Evolutionary conservation across 768 basidiomycete species (phyloP), one percentile per base, ranked within the genome.

Genomic region (Russula vinacea): DNA sequence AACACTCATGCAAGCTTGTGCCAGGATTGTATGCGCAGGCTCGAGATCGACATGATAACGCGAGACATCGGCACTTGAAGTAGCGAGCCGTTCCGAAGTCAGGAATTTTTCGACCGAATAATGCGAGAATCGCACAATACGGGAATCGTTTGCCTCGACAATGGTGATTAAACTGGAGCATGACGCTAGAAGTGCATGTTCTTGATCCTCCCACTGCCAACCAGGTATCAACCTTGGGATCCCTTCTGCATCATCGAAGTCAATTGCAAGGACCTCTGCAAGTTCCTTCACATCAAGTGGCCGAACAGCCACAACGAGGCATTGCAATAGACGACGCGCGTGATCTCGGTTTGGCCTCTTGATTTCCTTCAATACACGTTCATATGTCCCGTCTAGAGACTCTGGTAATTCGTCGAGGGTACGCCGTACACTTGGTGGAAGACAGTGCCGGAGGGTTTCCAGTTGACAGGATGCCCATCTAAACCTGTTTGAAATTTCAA

Each of bases 281-380:
- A 55, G 52, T 17, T 62, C 60, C 22, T 45, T 40, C 3, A 54
- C 52, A 8, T 9, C 1, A 17, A 61, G 42, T 13, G 60, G 60
- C 2, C 60, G 60, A 26, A 55, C 17, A 6, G 60, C 42, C 9
- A 39, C 52, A 13, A 37, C 33, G 44, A 62, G 60, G 19, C 62
- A 63, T n/a, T 63, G 56, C 5, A 63, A 42, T 0, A 63, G n/a
- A 16, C 49, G 56, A 2, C 19, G 62, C 9, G 62, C 62, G n/a
- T 42, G 50, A 33, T 58, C 55, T 24, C 39, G 19, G 1, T 44
- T 26, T 2, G 49, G 47, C 13, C 33, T 50, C 17, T 37, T 32
- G 40, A 62, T 62, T 33, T 33, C 39, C 37, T 16, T 45, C 19
- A 63, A 22, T 4, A 58, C 3, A 33, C 56, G 56, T 16, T 58